Conservation (phyloP, 768 basidiomycete species). For the Lyophyllum shimeji region DNA sequence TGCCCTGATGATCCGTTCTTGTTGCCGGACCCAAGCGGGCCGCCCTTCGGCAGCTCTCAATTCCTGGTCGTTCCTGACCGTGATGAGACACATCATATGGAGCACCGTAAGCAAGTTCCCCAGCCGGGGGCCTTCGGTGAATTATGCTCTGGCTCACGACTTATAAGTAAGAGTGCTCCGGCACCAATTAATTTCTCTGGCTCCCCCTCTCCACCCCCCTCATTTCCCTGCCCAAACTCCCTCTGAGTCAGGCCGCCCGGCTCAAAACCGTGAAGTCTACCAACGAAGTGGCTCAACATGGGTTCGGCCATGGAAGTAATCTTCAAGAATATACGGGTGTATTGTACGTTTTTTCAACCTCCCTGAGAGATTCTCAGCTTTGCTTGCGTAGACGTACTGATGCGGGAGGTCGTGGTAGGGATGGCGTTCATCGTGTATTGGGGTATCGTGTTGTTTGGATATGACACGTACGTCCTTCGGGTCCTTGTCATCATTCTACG, state of each 20-base stretch:
- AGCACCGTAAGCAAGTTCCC: too few species aligned
- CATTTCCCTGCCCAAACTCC: too few species aligned
- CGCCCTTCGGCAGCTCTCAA: not conserved
- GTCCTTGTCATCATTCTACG: not conserved
- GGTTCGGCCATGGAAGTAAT: not conserved
- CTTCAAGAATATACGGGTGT: slow-evolving; percentile 22
- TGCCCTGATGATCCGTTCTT: not conserved
- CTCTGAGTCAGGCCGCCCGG: not conserved
- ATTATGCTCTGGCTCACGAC: not conserved
- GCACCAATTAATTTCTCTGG: not conserved
- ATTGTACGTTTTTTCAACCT: slow-evolving; percentile 11
- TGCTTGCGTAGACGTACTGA: not conserved
- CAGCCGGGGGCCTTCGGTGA: not conserved
- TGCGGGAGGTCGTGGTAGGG: slow-evolving; percentile 9
- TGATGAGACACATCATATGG: not conserved
- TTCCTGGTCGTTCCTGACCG: not conserved
- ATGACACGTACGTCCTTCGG: slow-evolving; percentile 23
- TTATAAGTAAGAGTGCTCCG: not conserved
- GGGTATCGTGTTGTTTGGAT: slow-evolving; percentile 24
- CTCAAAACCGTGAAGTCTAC: not conserved
- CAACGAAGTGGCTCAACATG: not conserved
- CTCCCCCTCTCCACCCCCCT: not conserved
- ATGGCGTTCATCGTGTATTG: slow-evolving; percentile 25
- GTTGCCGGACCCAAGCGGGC: not conserved
- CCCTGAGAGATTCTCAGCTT: not conserved